Evolutionary conservation across 225 moss, liverwort and hornwort genomes (phyloP).

Genomic region (Polytrichum commune): DNA sequence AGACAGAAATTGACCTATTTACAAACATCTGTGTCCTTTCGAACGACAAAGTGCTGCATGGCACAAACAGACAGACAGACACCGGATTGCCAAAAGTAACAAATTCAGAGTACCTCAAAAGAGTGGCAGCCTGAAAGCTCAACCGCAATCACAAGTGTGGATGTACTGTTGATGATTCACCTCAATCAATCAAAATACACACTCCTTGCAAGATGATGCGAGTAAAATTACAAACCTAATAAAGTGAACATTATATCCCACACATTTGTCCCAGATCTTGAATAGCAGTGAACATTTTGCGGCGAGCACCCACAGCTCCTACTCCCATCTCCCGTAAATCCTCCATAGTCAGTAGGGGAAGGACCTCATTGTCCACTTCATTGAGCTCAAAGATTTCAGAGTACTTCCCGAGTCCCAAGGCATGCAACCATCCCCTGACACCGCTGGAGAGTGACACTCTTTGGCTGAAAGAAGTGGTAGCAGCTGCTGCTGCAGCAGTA

Average conservation of each 20-base stretch:
- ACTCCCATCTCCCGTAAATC: constrained; percentile 95
- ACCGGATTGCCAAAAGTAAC: too few relatives aligned
- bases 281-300: constrained; percentile 82
- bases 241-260: constrained; percentile 13
- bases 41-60: too few relatives aligned
- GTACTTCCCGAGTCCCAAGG: constrained; percentile 78
- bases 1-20: too few relatives aligned
- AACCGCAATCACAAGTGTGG: too few relatives aligned
- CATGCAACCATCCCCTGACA: constrained; percentile 73
- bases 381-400: constrained; percentile 72
- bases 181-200: too few relatives aligned
- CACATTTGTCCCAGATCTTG: constrained; percentile 51
- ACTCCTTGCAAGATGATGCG: too few relatives aligned
- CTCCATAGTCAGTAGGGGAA: constrained; percentile 86
- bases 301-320: constrained; percentile 79
- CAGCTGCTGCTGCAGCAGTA: constrained; percentile 21
- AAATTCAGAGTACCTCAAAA: too few relatives aligned
- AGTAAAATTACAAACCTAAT: too few relatives aligned
- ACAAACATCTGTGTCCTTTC: too few relatives aligned
- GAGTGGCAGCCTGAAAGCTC: too few relatives aligned
- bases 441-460: constrained; percentile 33
- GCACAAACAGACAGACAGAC: too few relatives aligned
- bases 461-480: constrained; percentile 35
- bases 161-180: too few relatives aligned
- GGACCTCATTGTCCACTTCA: constrained; percentile 87